Percentiles rank a stretch among this genome's conserved stretches.
Evolutionary conservation across 2,329 filamentous ascomycete species (phyloP).

Genomic region (Colletotrichum spinosum): DNA sequence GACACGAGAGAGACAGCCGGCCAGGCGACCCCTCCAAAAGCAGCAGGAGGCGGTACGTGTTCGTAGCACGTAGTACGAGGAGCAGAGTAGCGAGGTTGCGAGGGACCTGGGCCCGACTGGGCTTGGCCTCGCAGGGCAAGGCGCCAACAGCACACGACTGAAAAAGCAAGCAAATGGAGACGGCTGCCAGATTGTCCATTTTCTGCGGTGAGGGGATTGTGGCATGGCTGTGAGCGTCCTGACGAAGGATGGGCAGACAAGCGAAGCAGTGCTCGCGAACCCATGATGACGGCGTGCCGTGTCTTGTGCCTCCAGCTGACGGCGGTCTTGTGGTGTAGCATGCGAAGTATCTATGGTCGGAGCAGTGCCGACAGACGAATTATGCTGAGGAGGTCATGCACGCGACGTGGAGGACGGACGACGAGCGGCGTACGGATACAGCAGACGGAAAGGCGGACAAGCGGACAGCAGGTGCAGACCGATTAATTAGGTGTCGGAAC

Average conservation of each 20-base stretch:
- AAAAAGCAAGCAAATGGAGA: constrained; percentile 5
- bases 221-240: background rate
- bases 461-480: constrained; percentile 5
- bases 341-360: constrained; percentile 4
- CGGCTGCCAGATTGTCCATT: constrained; percentile 2
- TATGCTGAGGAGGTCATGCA: constrained; percentile 18
- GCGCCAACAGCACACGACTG: background rate
- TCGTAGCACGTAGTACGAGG: no score
- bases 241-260: background rate
- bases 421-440: no score
- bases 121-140: background rate
- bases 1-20: constrained; percentile 18
- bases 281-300: constrained; percentile 7
- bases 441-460: background rate
- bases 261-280: background rate
- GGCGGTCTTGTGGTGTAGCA: constrained; percentile 14
- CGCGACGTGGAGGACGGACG: constrained; percentile 10
- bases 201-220: background rate
- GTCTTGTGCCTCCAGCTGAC: constrained; percentile 14
- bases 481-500: constrained; percentile 16
- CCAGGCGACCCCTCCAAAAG: constrained; percentile 4
- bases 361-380: constrained; percentile 10
- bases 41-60: constrained; percentile 8
- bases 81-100: background rate
- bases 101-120: background rate